Base-by-base conservation (phyloP, 2,329 filamentous ascomycete species). In the Cercospora zeae-maydis region DNA sequence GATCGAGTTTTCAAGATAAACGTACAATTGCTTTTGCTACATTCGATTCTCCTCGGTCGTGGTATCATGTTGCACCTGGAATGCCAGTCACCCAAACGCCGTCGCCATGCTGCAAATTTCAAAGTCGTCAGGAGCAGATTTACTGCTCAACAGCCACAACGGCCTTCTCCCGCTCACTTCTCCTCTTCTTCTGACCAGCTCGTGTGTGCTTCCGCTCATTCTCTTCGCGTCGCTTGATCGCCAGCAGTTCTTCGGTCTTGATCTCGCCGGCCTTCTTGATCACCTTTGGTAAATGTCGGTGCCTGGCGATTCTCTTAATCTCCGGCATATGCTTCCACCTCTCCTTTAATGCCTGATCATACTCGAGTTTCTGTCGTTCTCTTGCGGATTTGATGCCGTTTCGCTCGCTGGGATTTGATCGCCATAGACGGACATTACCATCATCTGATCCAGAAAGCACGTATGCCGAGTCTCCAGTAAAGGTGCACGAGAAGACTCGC, bases 181-280 rank as follows among this genome's bases (percentile, higher is more conserved):
- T 84, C 71, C 91, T 82, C 76, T 86, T 85, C 76, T 88, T 82
- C 70, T 89, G 86, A 71, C 91, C 88, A 81, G 95, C 93, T 81
- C 89, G 92, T 63, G 87, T 89, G 77, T 99, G 93, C 77, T 91
- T 92, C 69, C 95, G 85, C 78, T 96, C 91, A 75, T 99, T 99
- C 82, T 99, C 95, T 73, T 96, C 91, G 70, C 88, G 88, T 71
- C 91, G 84, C 86, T 96, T 96, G 76, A 97, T 90, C 34, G 91
- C 86, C 77, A 87, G 87, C 71, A 97, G 77, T 77, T 98, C 95
- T 74, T 96, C 92, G 62, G 81, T 80, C 86, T 99, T 99, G 79
- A 98, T 98, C 81, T 96, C 90, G 54, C 84, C 87, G 3, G 93
- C 93, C 85, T 97, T 98, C 88, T 96, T 97, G 69, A 98, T 87